These are phyloP conservation scores for Pyricularia sp. DNA, from an alignment of 2,329 filamentous ascomycete species.

Conservation along the genomic window DNA sequence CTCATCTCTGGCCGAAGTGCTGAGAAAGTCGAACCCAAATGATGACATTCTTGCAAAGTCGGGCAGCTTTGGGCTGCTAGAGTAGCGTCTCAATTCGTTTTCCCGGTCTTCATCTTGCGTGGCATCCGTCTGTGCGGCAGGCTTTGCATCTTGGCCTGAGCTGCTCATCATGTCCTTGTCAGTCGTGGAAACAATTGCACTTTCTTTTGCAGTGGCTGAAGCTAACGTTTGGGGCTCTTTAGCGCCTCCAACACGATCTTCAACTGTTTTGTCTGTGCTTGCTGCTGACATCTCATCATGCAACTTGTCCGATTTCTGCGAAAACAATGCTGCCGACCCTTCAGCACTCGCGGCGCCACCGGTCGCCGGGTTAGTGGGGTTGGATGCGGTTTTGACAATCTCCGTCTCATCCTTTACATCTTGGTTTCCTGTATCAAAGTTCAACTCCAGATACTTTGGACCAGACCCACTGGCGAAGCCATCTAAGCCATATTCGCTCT, in stretches of 20 bases:
- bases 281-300: neutral
- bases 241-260: constrained; percentile 13
- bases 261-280: neutral
- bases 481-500: constrained; percentile 49
- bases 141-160: neutral
- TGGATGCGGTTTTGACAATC: neutral
- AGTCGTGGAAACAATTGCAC: neutral
- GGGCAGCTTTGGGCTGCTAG: constrained; percentile 48
- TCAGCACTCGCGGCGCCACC: neutral
- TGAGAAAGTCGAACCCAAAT: constrained; percentile 50
- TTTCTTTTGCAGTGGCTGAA: neutral
- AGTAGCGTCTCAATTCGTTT: constrained; percentile 23
- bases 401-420: neutral
- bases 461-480: neutral
- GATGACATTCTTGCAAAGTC: constrained; percentile 48
- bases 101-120: constrained; percentile 12
- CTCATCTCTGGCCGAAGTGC: neutral
- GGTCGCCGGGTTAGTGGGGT: neutral
- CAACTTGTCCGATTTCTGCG: neutral
- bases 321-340: neutral
- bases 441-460: neutral
- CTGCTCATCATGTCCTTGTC: neutral
- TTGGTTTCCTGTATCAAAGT: constrained; percentile 8
- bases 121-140: neutral
- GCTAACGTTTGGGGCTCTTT: neutral